A percentile compares a stretch with the other conserved stretches of the same genome.
phyloP scores from a whole-genome alignment of 2,329 filamentous ascomycete species.

The Penicillium rolfsii region DNA sequence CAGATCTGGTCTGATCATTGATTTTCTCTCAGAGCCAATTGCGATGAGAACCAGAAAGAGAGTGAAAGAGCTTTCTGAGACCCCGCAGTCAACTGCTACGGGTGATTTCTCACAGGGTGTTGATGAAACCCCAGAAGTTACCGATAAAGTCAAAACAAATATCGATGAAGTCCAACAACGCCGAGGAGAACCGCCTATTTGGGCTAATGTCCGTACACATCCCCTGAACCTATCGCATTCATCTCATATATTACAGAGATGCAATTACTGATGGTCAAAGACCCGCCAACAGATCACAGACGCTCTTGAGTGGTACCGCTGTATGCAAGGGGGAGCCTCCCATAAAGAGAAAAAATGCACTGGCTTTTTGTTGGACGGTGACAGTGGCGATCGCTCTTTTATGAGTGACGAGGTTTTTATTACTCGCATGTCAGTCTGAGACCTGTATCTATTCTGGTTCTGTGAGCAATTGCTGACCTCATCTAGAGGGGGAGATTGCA shows the following conservation, averaged over 20 bases:
- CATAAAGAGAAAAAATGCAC: slow-evolving; percentile 44
- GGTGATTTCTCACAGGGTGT: background rate
- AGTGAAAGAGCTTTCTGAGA: background rate
- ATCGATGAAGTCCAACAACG: background rate
- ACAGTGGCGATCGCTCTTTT: slow-evolving; percentile 58
- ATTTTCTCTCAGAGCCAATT: background rate
- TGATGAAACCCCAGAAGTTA: background rate
- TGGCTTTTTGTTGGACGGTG: slow-evolving; percentile 63
- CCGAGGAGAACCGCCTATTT: background rate
- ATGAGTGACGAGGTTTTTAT: slow-evolving; percentile 66
- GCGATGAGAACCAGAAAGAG: background rate
- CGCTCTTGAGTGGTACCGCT: slow-evolving; percentile 63
- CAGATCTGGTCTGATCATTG: background rate
- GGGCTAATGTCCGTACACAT: slow-evolving; percentile 2
- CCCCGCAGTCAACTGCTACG: background rate
- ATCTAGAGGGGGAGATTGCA: slow-evolving; percentile 58
- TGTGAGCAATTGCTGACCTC: slow-evolving; percentile 21
- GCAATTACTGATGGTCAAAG: background rate
- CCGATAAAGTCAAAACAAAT: background rate
- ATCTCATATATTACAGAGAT: background rate
- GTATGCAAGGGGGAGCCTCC: slow-evolving; percentile 65
- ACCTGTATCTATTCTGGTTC: background rate
- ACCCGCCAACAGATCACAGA: slow-evolving; percentile 64
- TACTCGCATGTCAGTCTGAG: slow-evolving; percentile 58
- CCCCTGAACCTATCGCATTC: background rate